Base-by-base conservation (phyloP, 106 monocot genomes). In the Apostasia shenzhenica region DNA sequence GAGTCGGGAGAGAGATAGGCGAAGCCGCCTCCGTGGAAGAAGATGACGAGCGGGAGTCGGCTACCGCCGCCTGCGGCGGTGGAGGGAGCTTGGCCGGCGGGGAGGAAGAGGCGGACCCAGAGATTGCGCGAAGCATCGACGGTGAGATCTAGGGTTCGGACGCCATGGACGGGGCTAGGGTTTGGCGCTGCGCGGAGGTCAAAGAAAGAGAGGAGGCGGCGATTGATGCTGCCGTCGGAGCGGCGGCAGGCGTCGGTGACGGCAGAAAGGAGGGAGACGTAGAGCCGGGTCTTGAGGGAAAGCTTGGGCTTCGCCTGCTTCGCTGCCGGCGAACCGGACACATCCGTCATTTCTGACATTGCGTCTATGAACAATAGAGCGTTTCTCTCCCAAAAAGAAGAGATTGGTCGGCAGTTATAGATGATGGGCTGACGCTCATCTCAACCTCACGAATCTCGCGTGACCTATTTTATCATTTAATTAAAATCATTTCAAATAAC, bases 141-240 rank as follows among this genome's bases (percentile, higher is more conserved):
- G 69, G 63, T 38, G 73, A 89, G 13, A 65, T 93, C 93, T 49
- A 56, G 14, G 55, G 86, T 61, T 60, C 69, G 58, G 67, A 87
- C 86, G 73, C 82, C 72, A 47, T n/a, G 7, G 46, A 12, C 10
- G 8, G 88, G 82, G 0, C 8, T 66, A 45, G 78, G 56, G 70
- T 65, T 69, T 14, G 93, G 63, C 9, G 75, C 9, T 65, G 54
- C 12, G 14, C 11, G 55, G 45, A 57, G 42, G 45, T 86, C 80
- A 66, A 87, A 0, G 75, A 82, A 14, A 41, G 68, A 69, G 58
- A 82, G 42, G 37, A 87, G 73, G 26, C 73, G 67, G 59, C 94
- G 89, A 76, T 90, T 87, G 49, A 94, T 11, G 66, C 86, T 87
- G 72, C 94, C 94, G 65, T 94, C 57, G 26, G 62, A 2, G 66